phyloP scores from a whole-genome alignment of 1,139 yeast genomes.

The Yarrowia galli region DNA sequence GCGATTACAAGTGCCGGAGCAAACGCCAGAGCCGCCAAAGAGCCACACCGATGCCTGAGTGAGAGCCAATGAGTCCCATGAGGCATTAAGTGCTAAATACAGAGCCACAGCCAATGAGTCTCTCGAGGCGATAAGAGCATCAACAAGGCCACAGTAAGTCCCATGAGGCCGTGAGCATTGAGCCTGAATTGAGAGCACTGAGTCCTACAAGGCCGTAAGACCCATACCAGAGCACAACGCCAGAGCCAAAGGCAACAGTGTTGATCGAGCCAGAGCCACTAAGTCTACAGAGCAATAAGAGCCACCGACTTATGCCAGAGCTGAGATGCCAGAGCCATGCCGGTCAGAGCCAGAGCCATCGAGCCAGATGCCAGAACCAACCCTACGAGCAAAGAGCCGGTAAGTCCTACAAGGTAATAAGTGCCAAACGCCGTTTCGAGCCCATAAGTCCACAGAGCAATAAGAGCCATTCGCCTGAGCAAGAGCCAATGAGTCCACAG shows the following conservation, averaged over 20 bases:
- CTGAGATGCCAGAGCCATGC: too few species aligned
- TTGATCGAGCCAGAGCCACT: neutral
- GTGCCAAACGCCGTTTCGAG: too few species aligned
- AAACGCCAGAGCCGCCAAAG: neutral
- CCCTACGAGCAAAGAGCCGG: too few species aligned
- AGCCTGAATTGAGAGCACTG: neutral
- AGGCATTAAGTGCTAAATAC: neutral
- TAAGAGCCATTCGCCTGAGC: neutral
- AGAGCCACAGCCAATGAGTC: neutral
- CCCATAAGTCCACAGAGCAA: too few species aligned
- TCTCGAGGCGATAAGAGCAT: neutral
- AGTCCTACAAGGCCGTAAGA: neutral
- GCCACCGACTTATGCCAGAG: too few species aligned
- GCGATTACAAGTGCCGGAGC: too few species aligned
- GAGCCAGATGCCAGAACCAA: too few species aligned
- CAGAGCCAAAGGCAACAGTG: too few species aligned
- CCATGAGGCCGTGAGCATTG: neutral
- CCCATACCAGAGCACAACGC: too few species aligned
- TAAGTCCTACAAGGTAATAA: too few species aligned
- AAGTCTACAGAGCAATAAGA: neutral
- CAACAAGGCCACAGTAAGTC: neutral
- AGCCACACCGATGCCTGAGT: neutral
- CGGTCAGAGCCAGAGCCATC: too few species aligned
- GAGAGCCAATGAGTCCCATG: neutral
- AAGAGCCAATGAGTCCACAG: neutral